Evolutionary conservation across 164 flowering plant genomes (phyloP).

Genomic region (Berberis thunbergii): DNA sequence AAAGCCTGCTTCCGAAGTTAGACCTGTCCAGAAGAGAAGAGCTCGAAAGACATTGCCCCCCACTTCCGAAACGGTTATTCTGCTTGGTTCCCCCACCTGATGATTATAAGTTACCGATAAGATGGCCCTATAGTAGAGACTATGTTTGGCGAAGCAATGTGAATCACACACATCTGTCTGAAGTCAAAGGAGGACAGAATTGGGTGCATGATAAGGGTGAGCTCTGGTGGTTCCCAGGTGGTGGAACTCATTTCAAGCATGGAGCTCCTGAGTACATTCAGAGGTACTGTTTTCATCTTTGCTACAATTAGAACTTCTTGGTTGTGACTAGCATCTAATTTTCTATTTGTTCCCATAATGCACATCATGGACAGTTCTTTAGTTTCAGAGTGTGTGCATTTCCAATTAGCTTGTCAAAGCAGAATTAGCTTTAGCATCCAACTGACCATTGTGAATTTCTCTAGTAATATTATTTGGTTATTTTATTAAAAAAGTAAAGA

Average conservation of each 20-base stretch:
- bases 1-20: conserved; percentile 41
- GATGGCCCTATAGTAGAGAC: conserved; percentile 93
- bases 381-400: no score
- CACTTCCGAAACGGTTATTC: conserved; percentile 61
- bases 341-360: no score
- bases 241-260: conserved; percentile 98
- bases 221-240: conserved; percentile 98
- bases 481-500: no score
- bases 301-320: neutral
- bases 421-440: no score
- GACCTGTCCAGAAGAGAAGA: conserved; percentile 68
- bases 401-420: no score
- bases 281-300: conserved; percentile 38
- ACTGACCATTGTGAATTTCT: no score
- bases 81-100: conserved; percentile 92
- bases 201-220: conserved; percentile 82
- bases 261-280: conserved; percentile 92
- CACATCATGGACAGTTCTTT: no score
- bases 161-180: conserved; percentile 87
- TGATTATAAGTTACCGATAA: conserved; percentile 81
- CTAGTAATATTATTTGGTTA: no score
- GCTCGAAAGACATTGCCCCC: conserved; percentile 93
- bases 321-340: no score
- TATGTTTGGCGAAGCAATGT: conserved; percentile 94
- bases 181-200: conserved; percentile 97